These are phyloP conservation scores for Grifola frondosa DNA, from an alignment of 1,284 basidiomycete species.

Conservation along the genomic window DNA sequence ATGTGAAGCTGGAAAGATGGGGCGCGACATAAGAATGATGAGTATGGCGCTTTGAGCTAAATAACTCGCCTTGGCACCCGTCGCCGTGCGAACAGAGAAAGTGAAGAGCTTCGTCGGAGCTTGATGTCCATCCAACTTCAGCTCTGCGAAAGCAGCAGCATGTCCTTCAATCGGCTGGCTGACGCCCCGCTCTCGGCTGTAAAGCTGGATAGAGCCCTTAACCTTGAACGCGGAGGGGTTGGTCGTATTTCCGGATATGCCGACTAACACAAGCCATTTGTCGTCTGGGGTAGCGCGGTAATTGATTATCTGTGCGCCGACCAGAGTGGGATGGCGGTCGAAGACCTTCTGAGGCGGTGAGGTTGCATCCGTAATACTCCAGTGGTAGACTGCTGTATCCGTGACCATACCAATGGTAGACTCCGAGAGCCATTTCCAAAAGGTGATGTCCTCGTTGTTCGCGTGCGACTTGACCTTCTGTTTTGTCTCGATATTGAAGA, in stretches of 20 bases:
- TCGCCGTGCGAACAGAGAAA: conserved; percentile 93
- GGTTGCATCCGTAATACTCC: conserved; percentile 77
- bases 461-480: conserved; percentile 96
- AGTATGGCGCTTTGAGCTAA: too few species aligned
- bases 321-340: conserved; percentile 94
- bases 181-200: conserved; percentile 89
- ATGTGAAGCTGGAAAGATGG: conserved; percentile 89
- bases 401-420: conserved; percentile 95
- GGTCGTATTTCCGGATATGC: conserved; percentile 92
- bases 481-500: conserved; percentile 98
- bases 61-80: conserved; percentile 86
- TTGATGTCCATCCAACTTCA: conserved; percentile 87
- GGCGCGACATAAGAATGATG: neutral
- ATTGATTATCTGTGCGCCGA: conserved; percentile 97
- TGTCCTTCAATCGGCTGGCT: conserved; percentile 99
- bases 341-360: conserved; percentile 89
- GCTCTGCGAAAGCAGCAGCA: conserved; percentile 92
- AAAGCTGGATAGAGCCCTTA: conserved; percentile 96
- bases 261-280: conserved; percentile 97
- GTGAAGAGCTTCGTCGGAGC: conserved; percentile 90
- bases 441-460: conserved; percentile 93
- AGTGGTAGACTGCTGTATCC: conserved; percentile 92
- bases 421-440: conserved; percentile 98
- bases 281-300: conserved; percentile 92
- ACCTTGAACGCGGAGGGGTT: conserved; percentile 96